phyloP scores from a whole-genome alignment of 2,329 filamentous ascomycete genomes.

The Alternaria sp. region DNA sequence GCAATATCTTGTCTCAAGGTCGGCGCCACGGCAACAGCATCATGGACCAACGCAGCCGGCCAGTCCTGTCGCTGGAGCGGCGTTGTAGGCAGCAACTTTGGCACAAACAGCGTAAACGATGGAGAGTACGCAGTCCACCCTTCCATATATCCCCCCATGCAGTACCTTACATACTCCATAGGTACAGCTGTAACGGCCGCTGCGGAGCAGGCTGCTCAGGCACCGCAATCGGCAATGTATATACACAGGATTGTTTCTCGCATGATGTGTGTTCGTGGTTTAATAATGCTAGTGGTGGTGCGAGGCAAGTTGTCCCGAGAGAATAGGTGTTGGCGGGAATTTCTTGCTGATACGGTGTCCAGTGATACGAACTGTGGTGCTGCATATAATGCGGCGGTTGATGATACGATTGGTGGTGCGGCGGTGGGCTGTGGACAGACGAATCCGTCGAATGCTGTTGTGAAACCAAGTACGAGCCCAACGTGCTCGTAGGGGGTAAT shows the following conservation, averaged over 20 bases:
- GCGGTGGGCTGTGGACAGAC: slow-evolving; percentile 41
- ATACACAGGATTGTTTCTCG: slow-evolving; percentile 62
- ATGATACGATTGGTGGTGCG: slow-evolving; percentile 55
- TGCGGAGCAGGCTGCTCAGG: slow-evolving; percentile 60
- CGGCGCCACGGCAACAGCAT: slow-evolving; percentile 56
- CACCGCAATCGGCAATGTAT: slow-evolving; percentile 56
- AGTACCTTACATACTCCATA: slow-evolving; percentile 31
- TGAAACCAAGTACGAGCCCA: slow-evolving; percentile 44
- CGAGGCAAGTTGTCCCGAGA: slow-evolving; percentile 47
- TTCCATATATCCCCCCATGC: background rate
- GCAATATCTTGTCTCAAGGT: slow-evolving; percentile 54
- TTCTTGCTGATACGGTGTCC: background rate
- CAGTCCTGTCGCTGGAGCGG: slow-evolving; percentile 57
- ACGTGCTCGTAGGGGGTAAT: slow-evolving; percentile 39
- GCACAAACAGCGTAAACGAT: slow-evolving; percentile 55
- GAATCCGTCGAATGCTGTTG: slow-evolving; percentile 39
- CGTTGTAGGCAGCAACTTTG: slow-evolving; percentile 60
- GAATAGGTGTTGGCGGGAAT: background rate
- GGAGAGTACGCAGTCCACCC: slow-evolving; percentile 54
- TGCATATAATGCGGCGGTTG: slow-evolving; percentile 56
- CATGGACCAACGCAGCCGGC: slow-evolving; percentile 57
- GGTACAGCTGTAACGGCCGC: slow-evolving; percentile 61
- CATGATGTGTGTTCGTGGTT: slow-evolving; percentile 64
- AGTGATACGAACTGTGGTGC: slow-evolving; percentile 61
- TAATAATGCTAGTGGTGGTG: slow-evolving; percentile 58